Evolutionary conservation across 805 yeast genomes (phyloP).

Genomic region (Yarrowia alimentaria): DNA sequence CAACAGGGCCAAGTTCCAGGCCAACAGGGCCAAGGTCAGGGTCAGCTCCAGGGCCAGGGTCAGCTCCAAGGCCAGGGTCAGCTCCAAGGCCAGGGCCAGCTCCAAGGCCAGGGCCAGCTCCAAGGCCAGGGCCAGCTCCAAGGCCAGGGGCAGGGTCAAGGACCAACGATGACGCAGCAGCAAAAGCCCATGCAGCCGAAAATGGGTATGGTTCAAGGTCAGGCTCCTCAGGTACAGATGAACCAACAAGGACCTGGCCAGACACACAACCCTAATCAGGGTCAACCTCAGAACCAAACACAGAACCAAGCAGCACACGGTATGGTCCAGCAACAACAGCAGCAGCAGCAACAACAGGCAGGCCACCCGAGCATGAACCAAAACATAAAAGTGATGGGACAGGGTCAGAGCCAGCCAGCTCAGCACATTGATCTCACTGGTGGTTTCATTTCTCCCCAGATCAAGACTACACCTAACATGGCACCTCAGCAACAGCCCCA

Average conservation of each 20-base stretch:
- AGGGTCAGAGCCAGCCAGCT: no score
- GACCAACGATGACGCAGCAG: no score
- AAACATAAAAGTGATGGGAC: no score
- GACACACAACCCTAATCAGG: slow-evolving; percentile 1
- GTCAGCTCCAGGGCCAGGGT: background rate
- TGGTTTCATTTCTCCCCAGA: background rate
- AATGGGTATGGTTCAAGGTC: no score
- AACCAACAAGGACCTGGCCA: slow-evolving; percentile 1
- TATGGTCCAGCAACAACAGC: no score
- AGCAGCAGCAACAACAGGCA: no score
- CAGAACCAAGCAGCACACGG: no score
- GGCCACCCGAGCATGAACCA: no score
- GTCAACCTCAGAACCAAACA: background rate
- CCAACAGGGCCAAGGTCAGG: slow-evolving; percentile 29
- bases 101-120: background rate
- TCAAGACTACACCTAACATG: slow-evolving; percentile 17
- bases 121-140: no score
- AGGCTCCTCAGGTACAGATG: slow-evolving; percentile 1
- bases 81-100: background rate
- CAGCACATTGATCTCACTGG: slow-evolving; percentile 18
- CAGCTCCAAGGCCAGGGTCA: background rate
- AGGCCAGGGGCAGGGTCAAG: no score
- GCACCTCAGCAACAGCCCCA: slow-evolving; percentile 9
- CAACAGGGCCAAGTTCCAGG: no score
- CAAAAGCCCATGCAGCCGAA: no score